phyloP scores from a whole-genome alignment of 2,329 filamentous ascomycete genomes.

The Aspergillus neotritici region DNA sequence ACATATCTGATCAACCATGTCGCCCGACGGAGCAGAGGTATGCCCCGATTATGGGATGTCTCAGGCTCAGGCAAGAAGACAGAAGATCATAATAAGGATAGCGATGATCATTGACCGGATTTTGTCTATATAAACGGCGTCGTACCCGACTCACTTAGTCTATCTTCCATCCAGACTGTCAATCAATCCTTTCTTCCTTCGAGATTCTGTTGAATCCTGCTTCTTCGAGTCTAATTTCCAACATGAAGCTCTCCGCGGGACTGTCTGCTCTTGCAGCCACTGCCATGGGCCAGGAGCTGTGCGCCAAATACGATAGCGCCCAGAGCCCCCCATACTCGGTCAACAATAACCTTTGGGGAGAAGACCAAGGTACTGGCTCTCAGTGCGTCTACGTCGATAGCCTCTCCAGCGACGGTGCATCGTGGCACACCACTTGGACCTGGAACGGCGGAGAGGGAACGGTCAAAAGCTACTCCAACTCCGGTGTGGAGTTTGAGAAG shows the following conservation, averaged over 20 bases:
- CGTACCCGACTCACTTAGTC: no score
- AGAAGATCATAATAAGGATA: no score
- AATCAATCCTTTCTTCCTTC: no score
- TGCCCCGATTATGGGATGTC: no score
- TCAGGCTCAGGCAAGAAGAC: no score
- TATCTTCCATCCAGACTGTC: no score
- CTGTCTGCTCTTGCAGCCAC: neutral
- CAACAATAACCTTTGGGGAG: slow-evolving; percentile 48
- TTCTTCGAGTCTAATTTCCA: no score
- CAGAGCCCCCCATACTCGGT: slow-evolving; percentile 38
- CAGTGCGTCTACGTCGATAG: slow-evolving; percentile 38
- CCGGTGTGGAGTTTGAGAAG: slow-evolving; percentile 26
- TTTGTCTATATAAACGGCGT: no score
- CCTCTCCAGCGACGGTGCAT: slow-evolving; percentile 21
- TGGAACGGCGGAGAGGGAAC: slow-evolving; percentile 33
- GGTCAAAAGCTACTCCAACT: slow-evolving; percentile 40
- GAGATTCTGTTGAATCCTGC: no score
- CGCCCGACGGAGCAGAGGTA: no score
- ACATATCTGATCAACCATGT: no score
- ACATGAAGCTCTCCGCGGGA: neutral
- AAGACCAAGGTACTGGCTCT: slow-evolving; percentile 27
- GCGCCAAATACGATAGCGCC: slow-evolving; percentile 22
- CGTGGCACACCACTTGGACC: slow-evolving; percentile 40
- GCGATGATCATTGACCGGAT: no score
- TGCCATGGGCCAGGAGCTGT: neutral